Evolutionary conservation across 129 eudicot species (phyloP).

Genomic region (Pittosporum tobira): DNA sequence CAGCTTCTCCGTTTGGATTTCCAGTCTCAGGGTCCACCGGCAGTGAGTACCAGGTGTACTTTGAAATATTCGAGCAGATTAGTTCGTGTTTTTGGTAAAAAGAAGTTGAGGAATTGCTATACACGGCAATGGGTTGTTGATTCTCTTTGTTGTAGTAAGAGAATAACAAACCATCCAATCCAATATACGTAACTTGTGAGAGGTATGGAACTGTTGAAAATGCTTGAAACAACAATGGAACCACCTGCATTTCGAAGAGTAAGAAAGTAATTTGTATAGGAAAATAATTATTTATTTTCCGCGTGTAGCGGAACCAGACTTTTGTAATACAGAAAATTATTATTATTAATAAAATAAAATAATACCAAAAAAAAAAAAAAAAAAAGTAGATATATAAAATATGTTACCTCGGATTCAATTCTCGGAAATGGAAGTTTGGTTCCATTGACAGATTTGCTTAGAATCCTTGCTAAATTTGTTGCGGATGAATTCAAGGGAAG

Average conservation of each 20-base stretch:
- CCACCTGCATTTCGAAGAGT: conserved; percentile 28
- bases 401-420: conserved; percentile 30
- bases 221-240: conserved; percentile 51
- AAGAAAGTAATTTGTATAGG: no score
- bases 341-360: background rate
- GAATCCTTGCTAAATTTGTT: conserved; percentile 25
- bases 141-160: conserved; percentile 24
- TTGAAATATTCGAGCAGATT: no score
- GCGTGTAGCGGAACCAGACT: no score
- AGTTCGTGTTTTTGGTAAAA: background rate
- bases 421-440: conserved; percentile 18
- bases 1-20: conserved; percentile 34
- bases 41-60: conserved; percentile 32
- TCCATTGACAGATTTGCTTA: conserved; percentile 11
- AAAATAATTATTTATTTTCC: no score
- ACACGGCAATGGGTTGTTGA: conserved; percentile 26
- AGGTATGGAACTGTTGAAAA: conserved; percentile 36
- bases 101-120: conserved; percentile 40
- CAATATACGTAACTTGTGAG: conserved; percentile 46
- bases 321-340: no score
- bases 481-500: conserved; percentile 34
- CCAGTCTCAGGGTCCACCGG: conserved; percentile 39
- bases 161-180: conserved; percentile 44
- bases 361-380: background rate
- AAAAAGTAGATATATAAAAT: background rate